Percentiles rank a stretch among this genome's conserved stretches.
phyloP scores from a whole-genome alignment of 2,329 filamentous ascomycete species.

The Xylaria digitata region DNA sequence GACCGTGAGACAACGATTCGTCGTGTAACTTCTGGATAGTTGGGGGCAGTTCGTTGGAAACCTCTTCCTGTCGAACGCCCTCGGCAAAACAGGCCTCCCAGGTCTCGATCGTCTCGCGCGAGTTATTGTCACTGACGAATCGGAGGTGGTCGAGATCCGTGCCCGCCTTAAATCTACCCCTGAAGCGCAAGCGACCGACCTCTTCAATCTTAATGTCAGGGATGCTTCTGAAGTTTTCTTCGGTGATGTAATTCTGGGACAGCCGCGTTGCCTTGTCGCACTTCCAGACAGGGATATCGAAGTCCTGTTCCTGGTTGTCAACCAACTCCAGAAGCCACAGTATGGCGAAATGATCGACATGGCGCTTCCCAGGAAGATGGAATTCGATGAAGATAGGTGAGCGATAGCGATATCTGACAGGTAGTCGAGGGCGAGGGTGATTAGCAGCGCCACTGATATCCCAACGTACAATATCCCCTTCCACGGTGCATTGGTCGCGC shows the following conservation, averaged over 20 bases:
- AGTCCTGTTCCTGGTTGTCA: conserved; percentile 80
- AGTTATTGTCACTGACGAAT: conserved; percentile 88
- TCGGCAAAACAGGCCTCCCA: conserved; percentile 94
- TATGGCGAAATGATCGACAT: conserved; percentile 78
- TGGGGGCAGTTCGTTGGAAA: conserved; percentile 78
- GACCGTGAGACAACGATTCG: conserved; percentile 79
- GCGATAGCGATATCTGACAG: conserved; percentile 89
- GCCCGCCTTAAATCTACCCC: conserved; percentile 85
- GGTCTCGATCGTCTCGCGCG: conserved; percentile 90
- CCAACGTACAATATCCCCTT: conserved; percentile 64
- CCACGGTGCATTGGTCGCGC: conserved; percentile 70
- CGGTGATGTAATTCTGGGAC: conserved; percentile 91
- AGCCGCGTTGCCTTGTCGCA: conserved; percentile 80
- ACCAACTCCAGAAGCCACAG: conserved; percentile 88
- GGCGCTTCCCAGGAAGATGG: conserved; percentile 74
- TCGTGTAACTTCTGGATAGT: conserved; percentile 82
- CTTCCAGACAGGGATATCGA: conserved; percentile 92
- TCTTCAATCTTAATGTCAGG: conserved; percentile 82
- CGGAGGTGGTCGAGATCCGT: conserved; percentile 86
- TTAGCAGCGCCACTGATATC: conserved; percentile 59
- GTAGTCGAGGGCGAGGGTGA: conserved; percentile 72
- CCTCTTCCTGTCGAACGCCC: conserved; percentile 79
- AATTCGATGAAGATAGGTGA: conserved; percentile 93
- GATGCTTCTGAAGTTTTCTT: conserved; percentile 75
- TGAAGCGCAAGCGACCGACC: conserved; percentile 84